Percentiles rank a stretch among this genome's conserved stretches.
phyloP scores from a whole-genome alignment of 2,329 filamentous ascomycete species.

The Colletotrichum theobromicola region DNA sequence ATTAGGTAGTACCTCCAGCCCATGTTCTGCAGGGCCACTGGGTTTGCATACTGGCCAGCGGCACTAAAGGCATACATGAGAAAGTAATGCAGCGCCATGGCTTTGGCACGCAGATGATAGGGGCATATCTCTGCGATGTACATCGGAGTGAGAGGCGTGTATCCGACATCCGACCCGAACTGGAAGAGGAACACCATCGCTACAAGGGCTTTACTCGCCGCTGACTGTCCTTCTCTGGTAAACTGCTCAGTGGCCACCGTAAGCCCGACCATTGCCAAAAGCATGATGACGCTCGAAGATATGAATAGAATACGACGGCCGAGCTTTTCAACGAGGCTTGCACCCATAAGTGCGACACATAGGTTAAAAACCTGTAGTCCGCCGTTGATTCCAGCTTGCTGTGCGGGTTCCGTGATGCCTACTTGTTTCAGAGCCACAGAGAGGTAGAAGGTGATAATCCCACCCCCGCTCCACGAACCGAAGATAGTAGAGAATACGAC shows the following conservation, averaged over 20 bases:
- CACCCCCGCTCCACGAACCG: constrained; percentile 34
- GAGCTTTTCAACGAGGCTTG: constrained; percentile 30
- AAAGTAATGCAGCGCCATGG: neutral
- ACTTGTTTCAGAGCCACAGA: constrained; percentile 17
- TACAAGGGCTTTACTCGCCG: constrained; percentile 23
- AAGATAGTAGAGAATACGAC: neutral
- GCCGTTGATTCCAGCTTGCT: constrained; percentile 29
- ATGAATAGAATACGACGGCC: constrained; percentile 28
- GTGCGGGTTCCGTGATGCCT: constrained; percentile 24
- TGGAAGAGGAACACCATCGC: neutral
- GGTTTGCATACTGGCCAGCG: neutral
- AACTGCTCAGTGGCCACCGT: constrained; percentile 37
- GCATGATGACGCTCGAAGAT: constrained; percentile 26
- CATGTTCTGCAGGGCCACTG: neutral
- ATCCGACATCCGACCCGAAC: neutral
- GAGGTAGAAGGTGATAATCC: constrained; percentile 31
- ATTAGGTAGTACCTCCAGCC: neutral
- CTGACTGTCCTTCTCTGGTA: constrained; percentile 26
- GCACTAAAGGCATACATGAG: neutral
- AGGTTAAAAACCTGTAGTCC: constrained; percentile 32
- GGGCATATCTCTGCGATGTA: neutral
- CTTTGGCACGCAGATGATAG: neutral
- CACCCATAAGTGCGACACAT: constrained; percentile 24
- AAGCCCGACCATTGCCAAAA: constrained; percentile 36
- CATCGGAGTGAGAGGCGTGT: neutral